Evolutionary conservation across 2,329 filamentous ascomycete genomes (phyloP).

Genomic region (Pleoardoris graminearum): DNA sequence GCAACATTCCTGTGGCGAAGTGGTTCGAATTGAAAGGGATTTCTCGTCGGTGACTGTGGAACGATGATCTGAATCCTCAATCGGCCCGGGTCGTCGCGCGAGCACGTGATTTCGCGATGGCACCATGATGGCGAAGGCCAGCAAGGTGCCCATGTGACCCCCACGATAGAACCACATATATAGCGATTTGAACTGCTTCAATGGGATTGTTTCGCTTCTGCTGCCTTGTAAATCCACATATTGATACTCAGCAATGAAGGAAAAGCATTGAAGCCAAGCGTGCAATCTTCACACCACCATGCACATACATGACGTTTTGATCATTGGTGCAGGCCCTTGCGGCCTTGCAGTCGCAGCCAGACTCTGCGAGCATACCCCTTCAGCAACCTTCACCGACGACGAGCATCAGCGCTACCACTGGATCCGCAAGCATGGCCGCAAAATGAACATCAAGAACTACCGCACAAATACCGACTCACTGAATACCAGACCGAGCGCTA

Average conservation of each 20-base stretch:
- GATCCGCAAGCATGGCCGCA: slow-evolving; percentile 66
- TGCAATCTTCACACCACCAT: background rate
- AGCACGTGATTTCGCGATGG: background rate
- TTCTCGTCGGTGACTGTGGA: too few relatives aligned
- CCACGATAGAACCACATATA: background rate
- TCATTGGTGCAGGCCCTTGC: slow-evolving; percentile 74
- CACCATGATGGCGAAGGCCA: slow-evolving; percentile 6
- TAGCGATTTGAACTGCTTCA: background rate
- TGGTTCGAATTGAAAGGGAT: too few relatives aligned
- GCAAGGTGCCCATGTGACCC: background rate
- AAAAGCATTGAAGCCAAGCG: background rate
- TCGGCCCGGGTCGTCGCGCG: too few relatives aligned
- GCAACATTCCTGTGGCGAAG: too few relatives aligned
- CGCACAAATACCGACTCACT: slow-evolving; percentile 46
- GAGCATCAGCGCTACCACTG: slow-evolving; percentile 82
- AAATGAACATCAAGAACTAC: slow-evolving; percentile 61
- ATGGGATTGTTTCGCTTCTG: background rate
- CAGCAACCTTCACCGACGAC: slow-evolving; percentile 79
- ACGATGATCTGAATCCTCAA: too few relatives aligned
- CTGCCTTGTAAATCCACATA: background rate
- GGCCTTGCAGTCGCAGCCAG: slow-evolving; percentile 74
- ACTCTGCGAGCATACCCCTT: slow-evolving; percentile 71
- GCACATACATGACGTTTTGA: slow-evolving; percentile 64
- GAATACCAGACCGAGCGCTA: slow-evolving; percentile 24
- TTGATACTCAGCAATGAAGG: background rate